Conservation (phyloP, 345 rosid species). For the Bruguiera parviflora region DNA sequence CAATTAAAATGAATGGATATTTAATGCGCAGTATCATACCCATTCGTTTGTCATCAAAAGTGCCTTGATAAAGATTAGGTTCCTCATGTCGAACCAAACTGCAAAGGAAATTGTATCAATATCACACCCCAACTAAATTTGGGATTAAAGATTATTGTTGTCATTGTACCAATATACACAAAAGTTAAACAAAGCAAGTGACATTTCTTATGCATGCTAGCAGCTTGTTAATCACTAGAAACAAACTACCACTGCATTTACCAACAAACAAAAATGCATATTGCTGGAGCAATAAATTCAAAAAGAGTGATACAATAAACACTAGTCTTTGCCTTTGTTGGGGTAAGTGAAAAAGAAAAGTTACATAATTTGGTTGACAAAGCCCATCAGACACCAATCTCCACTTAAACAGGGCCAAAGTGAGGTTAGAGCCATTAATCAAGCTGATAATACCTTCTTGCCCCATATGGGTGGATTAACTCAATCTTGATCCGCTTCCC, state of each 20-base stretch:
- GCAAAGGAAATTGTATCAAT: slow-evolving; percentile 19
- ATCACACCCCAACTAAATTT: background rate
- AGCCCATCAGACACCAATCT: background rate
- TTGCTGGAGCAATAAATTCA: slow-evolving; percentile 9
- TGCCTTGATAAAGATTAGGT: slow-evolving; percentile 34
- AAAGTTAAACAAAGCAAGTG: background rate
- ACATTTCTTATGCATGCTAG: slow-evolving; percentile 4
- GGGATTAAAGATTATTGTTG: too few species aligned
- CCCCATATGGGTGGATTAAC: slow-evolving; percentile 16
- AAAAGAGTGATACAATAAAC: slow-evolving; percentile 4
- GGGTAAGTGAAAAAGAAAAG: background rate
- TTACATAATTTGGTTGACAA: background rate
- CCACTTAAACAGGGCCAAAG: background rate
- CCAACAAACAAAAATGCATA: slow-evolving; percentile 1
- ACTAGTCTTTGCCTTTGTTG: background rate
- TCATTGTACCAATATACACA: background rate
- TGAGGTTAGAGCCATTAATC: background rate
- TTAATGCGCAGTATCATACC: slow-evolving; percentile 39
- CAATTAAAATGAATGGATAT: slow-evolving; percentile 6
- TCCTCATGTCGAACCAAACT: slow-evolving; percentile 52
- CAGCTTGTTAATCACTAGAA: slow-evolving; percentile 8
- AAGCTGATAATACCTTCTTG: slow-evolving; percentile 18
- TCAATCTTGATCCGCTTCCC: slow-evolving; percentile 36
- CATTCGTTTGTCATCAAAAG: slow-evolving; percentile 41
- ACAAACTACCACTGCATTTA: background rate